Percentiles rank a stretch among this genome's conserved stretches.
Conservation (phyloP, 2,329 filamentous ascomycete genomes). For the Raffaelea deltoideospora region DNA sequence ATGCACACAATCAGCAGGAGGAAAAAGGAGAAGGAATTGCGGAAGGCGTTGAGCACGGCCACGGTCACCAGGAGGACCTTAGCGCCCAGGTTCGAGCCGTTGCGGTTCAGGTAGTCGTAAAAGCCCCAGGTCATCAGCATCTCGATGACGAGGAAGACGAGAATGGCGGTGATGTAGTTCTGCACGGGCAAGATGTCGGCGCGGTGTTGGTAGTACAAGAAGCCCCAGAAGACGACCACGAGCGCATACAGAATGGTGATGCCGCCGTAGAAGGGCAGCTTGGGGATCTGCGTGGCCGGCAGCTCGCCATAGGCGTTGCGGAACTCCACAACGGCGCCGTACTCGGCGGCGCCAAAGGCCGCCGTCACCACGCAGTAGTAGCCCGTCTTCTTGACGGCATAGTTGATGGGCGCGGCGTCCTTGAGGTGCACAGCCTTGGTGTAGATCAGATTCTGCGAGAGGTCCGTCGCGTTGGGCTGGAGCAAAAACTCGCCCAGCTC, state of each 20-base stretch:
- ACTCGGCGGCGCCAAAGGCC: constrained; percentile 51
- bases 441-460: constrained; percentile 56
- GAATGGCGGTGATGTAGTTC: constrained; percentile 96
- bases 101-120: constrained; percentile 88
- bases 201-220: constrained; percentile 87
- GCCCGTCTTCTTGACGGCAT: constrained; percentile 75
- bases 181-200: constrained; percentile 93
- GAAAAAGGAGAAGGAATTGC: constrained; percentile 98
- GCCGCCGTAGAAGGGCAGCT: constrained; percentile 91
- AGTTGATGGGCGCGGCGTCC: constrained; percentile 58
- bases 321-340: constrained; percentile 74
- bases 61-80: constrained; percentile 83
- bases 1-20: constrained; percentile 95
- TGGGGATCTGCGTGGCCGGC: constrained; percentile 87
- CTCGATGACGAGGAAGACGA: constrained; percentile 86
- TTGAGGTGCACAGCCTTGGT: constrained; percentile 75
- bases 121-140: constrained; percentile 99
- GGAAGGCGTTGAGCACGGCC: constrained; percentile 80
- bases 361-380: constrained; percentile 89
- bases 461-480: constrained; percentile 55
- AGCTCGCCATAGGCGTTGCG: constrained; percentile 94
- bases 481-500: constrained; percentile 77
- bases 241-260: constrained; percentile 89
- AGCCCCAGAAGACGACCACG: constrained; percentile 77
- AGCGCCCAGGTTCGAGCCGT: constrained; percentile 68